A percentile compares a stretch with the other conserved stretches of the same genome.
phyloP scores from a whole-genome alignment of 2,329 filamentous ascomycete genomes.

The Emmonsia crescens region DNA sequence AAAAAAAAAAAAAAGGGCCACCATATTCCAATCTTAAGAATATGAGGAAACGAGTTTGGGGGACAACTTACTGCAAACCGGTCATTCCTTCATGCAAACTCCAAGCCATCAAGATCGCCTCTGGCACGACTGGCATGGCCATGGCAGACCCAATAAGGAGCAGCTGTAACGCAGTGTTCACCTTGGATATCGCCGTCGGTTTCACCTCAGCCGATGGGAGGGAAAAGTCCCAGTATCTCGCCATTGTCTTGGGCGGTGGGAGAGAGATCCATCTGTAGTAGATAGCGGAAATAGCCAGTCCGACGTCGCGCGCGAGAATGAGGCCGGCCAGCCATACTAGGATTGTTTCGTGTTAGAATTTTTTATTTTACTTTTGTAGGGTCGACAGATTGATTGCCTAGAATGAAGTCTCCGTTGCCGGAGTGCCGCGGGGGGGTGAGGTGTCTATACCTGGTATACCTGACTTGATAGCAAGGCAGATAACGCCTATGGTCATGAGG shows the following conservation, averaged over 20 bases:
- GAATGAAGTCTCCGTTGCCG: too few relatives aligned
- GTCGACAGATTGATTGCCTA: background rate
- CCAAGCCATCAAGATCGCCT: constrained; percentile 43
- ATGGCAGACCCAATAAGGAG: constrained; percentile 77
- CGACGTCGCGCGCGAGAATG: constrained; percentile 80
- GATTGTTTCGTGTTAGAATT: background rate
- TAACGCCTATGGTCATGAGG: constrained; percentile 86
- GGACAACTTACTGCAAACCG: constrained; percentile 31
- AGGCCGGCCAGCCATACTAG: constrained; percentile 77
- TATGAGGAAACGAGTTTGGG: constrained; percentile 6
- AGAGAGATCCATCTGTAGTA: constrained; percentile 95
- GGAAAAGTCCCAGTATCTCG: constrained; percentile 94
- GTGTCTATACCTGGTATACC: constrained; percentile 55
- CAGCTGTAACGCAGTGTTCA: constrained; percentile 88
- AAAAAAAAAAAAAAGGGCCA: background rate
- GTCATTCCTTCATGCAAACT: constrained; percentile 52
- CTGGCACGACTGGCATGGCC: constrained; percentile 60
- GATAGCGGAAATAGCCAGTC: constrained; percentile 72
- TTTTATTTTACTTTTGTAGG: background rate
- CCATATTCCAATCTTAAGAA: background rate
- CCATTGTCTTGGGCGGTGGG: constrained; percentile 83
- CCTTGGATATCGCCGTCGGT: constrained; percentile 40
- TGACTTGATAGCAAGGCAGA: constrained; percentile 73
- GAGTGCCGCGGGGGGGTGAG: too few relatives aligned
- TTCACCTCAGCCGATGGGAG: constrained; percentile 48